Evolutionary conservation across 83 land plant genomes (phyloP).

Genomic region (Thuja plicata): DNA sequence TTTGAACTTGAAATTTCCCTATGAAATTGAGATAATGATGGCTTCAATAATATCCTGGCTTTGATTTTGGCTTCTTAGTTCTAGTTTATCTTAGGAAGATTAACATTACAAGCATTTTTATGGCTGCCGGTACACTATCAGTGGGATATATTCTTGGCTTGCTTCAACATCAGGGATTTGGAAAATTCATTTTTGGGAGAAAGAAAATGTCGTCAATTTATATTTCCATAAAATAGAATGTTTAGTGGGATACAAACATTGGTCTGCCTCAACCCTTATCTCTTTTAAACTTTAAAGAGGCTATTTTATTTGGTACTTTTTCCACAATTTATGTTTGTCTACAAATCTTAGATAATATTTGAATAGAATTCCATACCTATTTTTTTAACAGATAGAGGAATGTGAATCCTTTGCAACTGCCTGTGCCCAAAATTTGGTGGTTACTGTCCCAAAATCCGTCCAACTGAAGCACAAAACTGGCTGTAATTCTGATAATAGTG

Average conservation of each 20-base stretch:
- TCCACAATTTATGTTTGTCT: background rate
- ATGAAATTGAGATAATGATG: no score
- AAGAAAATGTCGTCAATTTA: background rate
- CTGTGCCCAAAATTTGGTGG: background rate
- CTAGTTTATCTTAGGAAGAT: no score
- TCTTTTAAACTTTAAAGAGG: background rate
- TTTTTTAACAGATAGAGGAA: background rate
- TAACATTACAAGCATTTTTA: no score
- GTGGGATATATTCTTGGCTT: constrained; percentile 54
- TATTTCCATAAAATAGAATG: background rate
- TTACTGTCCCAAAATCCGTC: background rate
- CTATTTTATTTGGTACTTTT: background rate
- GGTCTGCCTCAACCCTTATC: background rate
- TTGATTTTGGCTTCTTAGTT: no score
- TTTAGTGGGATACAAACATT: background rate
- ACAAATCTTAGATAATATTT: background rate
- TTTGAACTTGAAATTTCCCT: no score
- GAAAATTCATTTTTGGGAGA: constrained; percentile 22
- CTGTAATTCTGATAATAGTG: no score
- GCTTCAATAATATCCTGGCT: no score
- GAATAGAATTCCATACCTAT: background rate
- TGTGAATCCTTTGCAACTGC: background rate
- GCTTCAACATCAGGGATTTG: constrained; percentile 56
- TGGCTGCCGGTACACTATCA: no score
- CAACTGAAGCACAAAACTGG: background rate